phyloP scores from a whole-genome alignment of 495 filamentous ascomycete species.

The Aspergillus heteromorphus region DNA sequence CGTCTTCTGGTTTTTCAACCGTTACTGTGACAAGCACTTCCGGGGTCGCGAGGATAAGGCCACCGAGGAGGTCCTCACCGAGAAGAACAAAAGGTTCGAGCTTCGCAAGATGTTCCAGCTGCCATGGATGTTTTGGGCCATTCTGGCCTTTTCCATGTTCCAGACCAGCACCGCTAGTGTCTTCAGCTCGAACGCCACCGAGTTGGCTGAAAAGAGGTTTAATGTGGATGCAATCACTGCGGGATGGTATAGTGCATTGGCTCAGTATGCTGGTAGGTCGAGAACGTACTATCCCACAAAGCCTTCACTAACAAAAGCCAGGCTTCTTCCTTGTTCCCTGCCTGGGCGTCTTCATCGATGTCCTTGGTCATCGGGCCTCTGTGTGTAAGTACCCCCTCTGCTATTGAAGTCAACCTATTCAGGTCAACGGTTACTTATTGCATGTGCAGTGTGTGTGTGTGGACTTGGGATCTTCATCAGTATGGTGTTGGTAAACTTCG shows the following conservation, averaged over 20 bases:
- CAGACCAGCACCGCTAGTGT: conserved; percentile 36
- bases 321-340: conserved; percentile 40
- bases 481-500: conserved; percentile 38
- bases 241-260: conserved; percentile 40
- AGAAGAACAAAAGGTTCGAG: conserved; percentile 44
- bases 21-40: conserved; percentile 30
- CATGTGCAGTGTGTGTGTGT: conserved; percentile 25
- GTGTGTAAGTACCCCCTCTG: conserved; percentile 28
- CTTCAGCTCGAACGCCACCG: conserved; percentile 41
- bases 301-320: background rate
- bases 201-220: conserved; percentile 40
- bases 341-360: conserved; percentile 40
- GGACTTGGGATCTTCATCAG: conserved; percentile 35
- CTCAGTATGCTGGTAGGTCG: conserved; percentile 37
- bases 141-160: conserved; percentile 39
- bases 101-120: conserved; percentile 36
- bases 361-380: conserved; percentile 37
- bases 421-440: background rate
- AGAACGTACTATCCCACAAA: background rate
- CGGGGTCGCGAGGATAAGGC: conserved; percentile 29
- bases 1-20: conserved; percentile 39
- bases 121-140: conserved; percentile 40
- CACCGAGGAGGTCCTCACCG: conserved; percentile 35
- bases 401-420: no score
- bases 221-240: conserved; percentile 35